phyloP scores from a whole-genome alignment of 768 basidiomycete species.

The Kwoniella dejecticola region DNA sequence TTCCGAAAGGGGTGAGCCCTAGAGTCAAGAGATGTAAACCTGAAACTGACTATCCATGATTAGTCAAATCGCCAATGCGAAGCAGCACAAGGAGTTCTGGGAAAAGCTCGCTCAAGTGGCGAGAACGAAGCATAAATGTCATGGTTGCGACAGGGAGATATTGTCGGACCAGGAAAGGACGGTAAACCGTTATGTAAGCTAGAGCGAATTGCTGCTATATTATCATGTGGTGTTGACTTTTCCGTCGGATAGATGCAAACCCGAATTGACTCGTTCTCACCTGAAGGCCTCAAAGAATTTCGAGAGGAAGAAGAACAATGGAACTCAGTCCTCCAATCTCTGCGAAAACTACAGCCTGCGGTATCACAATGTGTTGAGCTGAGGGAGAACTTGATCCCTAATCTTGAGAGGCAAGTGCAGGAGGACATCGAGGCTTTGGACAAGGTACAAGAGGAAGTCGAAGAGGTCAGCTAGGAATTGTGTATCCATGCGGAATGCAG shows the following conservation, averaged over 20 bases:
- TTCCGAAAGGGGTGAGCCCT: constrained; percentile 34
- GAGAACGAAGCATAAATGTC: constrained; percentile 68
- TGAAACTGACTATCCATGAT: not conserved
- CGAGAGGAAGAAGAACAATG: constrained; percentile 64
- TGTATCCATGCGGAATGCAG: not conserved
- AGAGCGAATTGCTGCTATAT: constrained; percentile 12
- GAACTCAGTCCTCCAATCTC: constrained; percentile 62
- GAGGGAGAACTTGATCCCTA: constrained; percentile 64
- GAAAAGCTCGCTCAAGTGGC: constrained; percentile 30
- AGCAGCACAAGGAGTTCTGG: constrained; percentile 31
- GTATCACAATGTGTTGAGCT: constrained; percentile 60
- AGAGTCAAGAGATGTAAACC: not conserved
- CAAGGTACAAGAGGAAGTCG: constrained; percentile 61
- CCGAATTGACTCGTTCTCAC: constrained; percentile 64
- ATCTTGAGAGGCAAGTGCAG: constrained; percentile 63
- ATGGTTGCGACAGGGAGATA: constrained; percentile 73
- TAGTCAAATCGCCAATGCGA: constrained; percentile 29
- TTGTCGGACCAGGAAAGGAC: constrained; percentile 60
- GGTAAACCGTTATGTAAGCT: constrained; percentile 72
- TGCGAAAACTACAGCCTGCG: constrained; percentile 66
- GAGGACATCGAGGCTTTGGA: constrained; percentile 64
- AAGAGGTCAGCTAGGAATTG: constrained; percentile 64
- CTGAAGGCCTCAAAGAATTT: constrained; percentile 57
- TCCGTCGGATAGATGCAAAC: constrained; percentile 62
- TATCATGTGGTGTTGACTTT: not conserved